Evolutionary conservation across 139 green algal species (phyloP).

Genomic region (Picocystis salinarum): DNA sequence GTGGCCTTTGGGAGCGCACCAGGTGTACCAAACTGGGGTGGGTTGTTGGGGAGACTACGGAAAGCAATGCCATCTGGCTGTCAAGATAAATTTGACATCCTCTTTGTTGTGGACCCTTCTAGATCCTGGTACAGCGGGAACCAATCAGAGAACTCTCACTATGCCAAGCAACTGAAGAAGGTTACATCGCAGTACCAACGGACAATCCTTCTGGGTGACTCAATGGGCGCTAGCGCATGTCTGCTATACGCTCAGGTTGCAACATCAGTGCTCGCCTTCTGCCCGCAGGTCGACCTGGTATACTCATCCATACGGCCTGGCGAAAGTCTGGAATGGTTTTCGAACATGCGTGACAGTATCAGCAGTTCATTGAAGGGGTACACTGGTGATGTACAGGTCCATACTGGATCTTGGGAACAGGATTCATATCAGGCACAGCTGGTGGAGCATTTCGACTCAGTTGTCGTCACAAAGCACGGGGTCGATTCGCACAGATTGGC

Average conservation of each 20-base stretch:
- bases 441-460: neutral
- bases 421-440: slow-evolving; percentile 3
- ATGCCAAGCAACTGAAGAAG: slow-evolving; percentile 13
- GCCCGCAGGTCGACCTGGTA: slow-evolving; percentile 71
- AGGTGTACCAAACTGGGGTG: slow-evolving; percentile 84
- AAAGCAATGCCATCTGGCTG: neutral
- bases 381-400: slow-evolving; percentile 1
- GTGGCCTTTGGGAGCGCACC: slow-evolving; percentile 82
- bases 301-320: too few species aligned
- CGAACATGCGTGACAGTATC: too few species aligned
- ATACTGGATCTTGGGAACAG: slow-evolving; percentile 10
- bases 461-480: neutral
- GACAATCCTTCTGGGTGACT: slow-evolving; percentile 75
- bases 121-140: slow-evolving; percentile 49
- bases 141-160: slow-evolving; percentile 11
- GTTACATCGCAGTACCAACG: slow-evolving; percentile 30
- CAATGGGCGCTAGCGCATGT: slow-evolving; percentile 68
- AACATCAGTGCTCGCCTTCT: slow-evolving; percentile 62
- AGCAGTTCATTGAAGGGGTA: neutral
- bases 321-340: too few species aligned
- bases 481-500: slow-evolving; percentile 59
- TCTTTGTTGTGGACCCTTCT: slow-evolving; percentile 59
- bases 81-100: slow-evolving; percentile 40
- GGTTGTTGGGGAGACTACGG: slow-evolving; percentile 39
- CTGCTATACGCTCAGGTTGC: slow-evolving; percentile 61